These are phyloP conservation scores for Backusella tarrabulga DNA, from an alignment of 192 early-diverging fungal genomes.

Conservation along the genomic window DNA sequence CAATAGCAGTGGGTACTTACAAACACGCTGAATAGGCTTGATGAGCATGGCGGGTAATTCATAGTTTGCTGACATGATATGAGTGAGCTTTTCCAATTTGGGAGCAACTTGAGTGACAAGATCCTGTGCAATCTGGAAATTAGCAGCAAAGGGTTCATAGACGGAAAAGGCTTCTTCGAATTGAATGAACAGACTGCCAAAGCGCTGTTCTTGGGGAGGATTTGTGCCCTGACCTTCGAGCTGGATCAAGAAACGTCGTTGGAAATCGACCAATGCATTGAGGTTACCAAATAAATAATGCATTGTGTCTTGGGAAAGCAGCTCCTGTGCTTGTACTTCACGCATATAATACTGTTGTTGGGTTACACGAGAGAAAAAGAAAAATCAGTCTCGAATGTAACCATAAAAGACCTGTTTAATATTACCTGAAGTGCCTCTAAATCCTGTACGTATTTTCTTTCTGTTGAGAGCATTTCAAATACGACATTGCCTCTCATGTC, in stretches of 20 bases:
- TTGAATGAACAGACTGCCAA: slow-evolving; percentile 83
- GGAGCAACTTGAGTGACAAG: slow-evolving; percentile 61
- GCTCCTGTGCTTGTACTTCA: slow-evolving; percentile 64
- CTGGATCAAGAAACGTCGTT: slow-evolving; percentile 88
- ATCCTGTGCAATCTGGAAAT: slow-evolving; percentile 78
- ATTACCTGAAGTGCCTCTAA: slow-evolving; percentile 75
- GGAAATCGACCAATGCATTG: slow-evolving; percentile 90
- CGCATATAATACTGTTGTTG: slow-evolving; percentile 60
- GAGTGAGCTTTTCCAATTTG: slow-evolving; percentile 58
- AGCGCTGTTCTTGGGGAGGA: slow-evolving; percentile 77
- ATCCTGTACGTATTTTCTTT: slow-evolving; percentile 88
- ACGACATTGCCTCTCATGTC: slow-evolving; percentile 89
- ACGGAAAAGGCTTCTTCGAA: slow-evolving; percentile 79
- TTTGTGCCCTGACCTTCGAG: slow-evolving; percentile 78
- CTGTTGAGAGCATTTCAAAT: slow-evolving; percentile 90
- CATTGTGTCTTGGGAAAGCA: slow-evolving; percentile 78
- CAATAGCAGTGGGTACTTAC: slow-evolving; percentile 96
- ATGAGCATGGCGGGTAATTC: slow-evolving; percentile 92
- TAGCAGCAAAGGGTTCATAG: slow-evolving; percentile 94
- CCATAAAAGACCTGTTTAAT: neutral
- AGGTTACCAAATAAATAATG: slow-evolving; percentile 90
- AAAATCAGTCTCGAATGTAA: neutral
- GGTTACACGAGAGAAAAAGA: neutral
- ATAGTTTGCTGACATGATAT: slow-evolving; percentile 81
- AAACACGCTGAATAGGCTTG: slow-evolving; percentile 96